Percentiles rank a stretch among this genome's conserved stretches.
Conservation (phyloP, 768 basidiomycete genomes). For the Boletus rufocinnamomeus region DNA sequence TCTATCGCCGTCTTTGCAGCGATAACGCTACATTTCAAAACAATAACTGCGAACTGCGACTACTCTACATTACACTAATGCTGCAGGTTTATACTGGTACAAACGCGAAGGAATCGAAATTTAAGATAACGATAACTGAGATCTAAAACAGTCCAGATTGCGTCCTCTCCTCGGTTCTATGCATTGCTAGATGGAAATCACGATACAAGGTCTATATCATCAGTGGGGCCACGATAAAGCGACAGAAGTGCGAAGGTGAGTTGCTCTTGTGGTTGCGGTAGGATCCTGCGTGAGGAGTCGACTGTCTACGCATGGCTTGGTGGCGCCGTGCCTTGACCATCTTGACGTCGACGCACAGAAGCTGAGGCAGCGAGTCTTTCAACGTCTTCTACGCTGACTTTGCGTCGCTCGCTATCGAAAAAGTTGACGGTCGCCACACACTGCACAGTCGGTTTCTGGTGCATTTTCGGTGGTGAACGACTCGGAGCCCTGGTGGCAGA, state of each 20-base stretch:
- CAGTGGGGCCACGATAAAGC: background rate
- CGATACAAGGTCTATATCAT: background rate
- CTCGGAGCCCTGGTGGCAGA: background rate
- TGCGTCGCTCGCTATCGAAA: background rate
- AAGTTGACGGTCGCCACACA: background rate
- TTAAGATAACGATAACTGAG: background rate
- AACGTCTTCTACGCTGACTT: constrained; percentile 17
- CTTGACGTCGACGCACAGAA: background rate
- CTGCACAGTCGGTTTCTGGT: background rate
- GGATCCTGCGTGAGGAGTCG: background rate
- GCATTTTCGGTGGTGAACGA: background rate
- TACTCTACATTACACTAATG: background rate
- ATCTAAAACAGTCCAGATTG: background rate
- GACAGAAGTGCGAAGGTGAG: background rate
- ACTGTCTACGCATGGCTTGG: background rate
- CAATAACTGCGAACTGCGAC: background rate
- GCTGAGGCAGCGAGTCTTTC: constrained; percentile 17
- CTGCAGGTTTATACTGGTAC: background rate
- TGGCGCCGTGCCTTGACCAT: background rate
- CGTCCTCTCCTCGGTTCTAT: background rate
- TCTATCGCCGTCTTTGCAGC: no score
- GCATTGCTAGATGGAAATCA: background rate
- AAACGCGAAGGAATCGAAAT: background rate
- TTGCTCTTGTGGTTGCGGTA: background rate
- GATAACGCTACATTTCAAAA: no score